Base-by-base conservation (phyloP, 208 protist species). In the Trypanosomatidae sp. region DNA sequence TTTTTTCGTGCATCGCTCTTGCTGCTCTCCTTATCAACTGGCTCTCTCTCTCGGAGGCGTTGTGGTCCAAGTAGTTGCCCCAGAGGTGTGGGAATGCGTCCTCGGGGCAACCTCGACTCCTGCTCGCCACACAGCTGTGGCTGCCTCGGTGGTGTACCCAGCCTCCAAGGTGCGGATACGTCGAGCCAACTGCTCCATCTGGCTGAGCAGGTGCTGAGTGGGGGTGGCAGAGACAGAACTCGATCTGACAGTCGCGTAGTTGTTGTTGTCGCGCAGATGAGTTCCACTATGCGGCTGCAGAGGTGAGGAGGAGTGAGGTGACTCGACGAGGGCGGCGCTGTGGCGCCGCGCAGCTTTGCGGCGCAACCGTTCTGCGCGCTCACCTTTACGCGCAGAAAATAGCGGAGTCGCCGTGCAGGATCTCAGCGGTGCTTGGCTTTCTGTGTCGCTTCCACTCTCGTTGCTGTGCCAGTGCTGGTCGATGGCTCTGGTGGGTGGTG, bases 141-240 rank as follows among this genome's bases (percentile, higher is more conserved):
- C 19, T 66, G n/a, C 71, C 41, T 39, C 36, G 33, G 69, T 15
- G 5, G 53, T 25, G 43, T 76, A 72, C 10, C 50, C 59, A 6
- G 30, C 66, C 39, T 80, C 76, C 43, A 71, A 67, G 36, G 19
- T 52, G 46, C 76, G 76, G 9, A 80, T 64, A 7, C 76, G 76
- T 10, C 50, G 13, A 22, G 76, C 70, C 58, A 80, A 53, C 28
- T 33, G 65, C 66, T 80, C 76, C 76, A 80, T 80, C 46, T 73
- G 69, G 25, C 76, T 62, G 6, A 80, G 50, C 28, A 80, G 56
- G 7, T 50, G 76, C 10, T 71, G 17, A 46, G 69, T 8, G 25
- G 64, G 9, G 22, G 10, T 9, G 7, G 36, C 2, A 59, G 50
- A 30, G 33, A 19, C 28, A 44, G 36, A 46, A 47, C 60, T 7